Base-by-base conservation (phyloP, 345 rosid species). In the Aurinia saxatilis region DNA sequence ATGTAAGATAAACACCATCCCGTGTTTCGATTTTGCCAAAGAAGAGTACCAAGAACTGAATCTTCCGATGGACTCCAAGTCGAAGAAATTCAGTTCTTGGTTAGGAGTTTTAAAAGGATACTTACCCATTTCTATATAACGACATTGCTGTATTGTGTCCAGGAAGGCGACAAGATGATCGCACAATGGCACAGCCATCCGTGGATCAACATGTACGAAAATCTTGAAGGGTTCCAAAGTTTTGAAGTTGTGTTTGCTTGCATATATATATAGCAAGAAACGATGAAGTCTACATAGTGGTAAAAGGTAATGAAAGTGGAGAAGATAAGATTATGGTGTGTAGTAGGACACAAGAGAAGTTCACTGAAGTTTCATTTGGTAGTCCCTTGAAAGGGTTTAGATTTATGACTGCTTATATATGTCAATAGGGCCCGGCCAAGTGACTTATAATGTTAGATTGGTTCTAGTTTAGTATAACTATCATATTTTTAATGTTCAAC, bases 1-100 rank as follows among this genome's bases (percentile, higher is more conserved):
- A 3, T 6, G 5, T 6, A n/a, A n/a, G n/a, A n/a, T n/a, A n/a
- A 27, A 27, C 30, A 27, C 3, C 25, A 48, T 60, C 21, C 42
- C 48, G 8, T 61, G 45, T 13, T 60, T 60, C 4, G 66, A 60
- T 35, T 60, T 19, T 18, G 21, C 8, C n/a, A 61, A 48, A 5
- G 56, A 61, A 23, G 16, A 23, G 36, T 61, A 34, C 47, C 12
- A 11, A 10, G 36, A 48, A 48, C 15, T 19, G 1, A 1, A 14
- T 4, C 8, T 14, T 21, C 66, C 37, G 2, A 13, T 48, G 4
- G 1, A 14, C 11, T 10, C 5, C 8, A 7, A 14, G 2, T 15
- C 18, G n/a, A n/a, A n/a, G 8, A 16, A 61, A 5, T 34, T 14
- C 34, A 11, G 19, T 61, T 48, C 66, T 2, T 46, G 56, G 66